Evolutionary conservation across 495 filamentous ascomycete genomes (phyloP).

Genomic region (Xylaria palmicola): DNA sequence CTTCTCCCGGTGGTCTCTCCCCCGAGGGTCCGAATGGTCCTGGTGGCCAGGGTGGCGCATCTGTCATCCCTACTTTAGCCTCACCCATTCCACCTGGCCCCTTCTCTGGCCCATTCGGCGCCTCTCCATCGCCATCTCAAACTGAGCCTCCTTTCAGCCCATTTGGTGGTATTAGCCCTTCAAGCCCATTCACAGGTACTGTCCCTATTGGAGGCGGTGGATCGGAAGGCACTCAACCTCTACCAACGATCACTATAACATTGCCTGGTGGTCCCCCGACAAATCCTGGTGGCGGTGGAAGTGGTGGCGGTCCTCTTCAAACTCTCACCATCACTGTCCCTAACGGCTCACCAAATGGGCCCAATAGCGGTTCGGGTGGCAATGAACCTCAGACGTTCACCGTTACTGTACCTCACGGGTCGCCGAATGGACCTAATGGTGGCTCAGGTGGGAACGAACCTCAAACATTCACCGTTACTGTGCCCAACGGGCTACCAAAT

Average conservation of each 20-base stretch:
- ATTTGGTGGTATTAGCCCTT: constrained; percentile 6
- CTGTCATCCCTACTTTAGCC: constrained; percentile 9
- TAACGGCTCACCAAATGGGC: constrained; percentile 22
- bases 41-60: constrained; percentile 23
- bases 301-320: constrained; percentile 6
- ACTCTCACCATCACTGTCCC: constrained; percentile 15
- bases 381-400: constrained; percentile 4
- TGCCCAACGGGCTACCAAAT: constrained; percentile 19
- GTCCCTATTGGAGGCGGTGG: constrained; percentile 20
- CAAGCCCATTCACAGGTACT: constrained; percentile 18
- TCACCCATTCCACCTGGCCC: constrained; percentile 24
- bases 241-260: constrained; percentile 28
- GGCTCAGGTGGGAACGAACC: constrained; percentile 17
- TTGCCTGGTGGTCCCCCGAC: constrained; percentile 20
- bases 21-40: constrained; percentile 4
- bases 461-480: constrained; percentile 24
- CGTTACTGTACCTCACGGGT: background rate
- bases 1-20: constrained; percentile 1
- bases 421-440: background rate
- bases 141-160: constrained; percentile 1
- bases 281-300: constrained; percentile 18
- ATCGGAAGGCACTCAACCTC: constrained; percentile 13
- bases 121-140: constrained; percentile 26
- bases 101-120: constrained; percentile 27
- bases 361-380: background rate